Evolutionary conservation across 1,284 basidiomycete species (phyloP), one percentile per base, ranked within the genome.

Genomic region (Gomphus bonarii): DNA sequence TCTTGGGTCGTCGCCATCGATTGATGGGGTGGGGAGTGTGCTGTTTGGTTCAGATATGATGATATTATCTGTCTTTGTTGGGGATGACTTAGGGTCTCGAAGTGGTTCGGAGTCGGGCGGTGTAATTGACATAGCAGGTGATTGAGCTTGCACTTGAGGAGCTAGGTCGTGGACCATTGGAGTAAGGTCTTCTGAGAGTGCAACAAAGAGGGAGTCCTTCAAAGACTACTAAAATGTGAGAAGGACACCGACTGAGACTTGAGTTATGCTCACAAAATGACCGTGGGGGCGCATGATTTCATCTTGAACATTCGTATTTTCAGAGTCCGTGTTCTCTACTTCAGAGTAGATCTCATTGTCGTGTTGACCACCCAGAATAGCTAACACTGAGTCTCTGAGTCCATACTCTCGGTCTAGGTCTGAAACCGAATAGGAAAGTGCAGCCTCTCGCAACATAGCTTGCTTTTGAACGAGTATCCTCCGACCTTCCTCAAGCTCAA

Each of bases 371-470:
- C 46, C 43, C n/a, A 58, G 33, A 16, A 58, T 52, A 30, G 76
- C 73, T 59, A 87, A 87, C 31, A 88, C 70, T 2, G 80, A 77
- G 58, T 82, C 78, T n/a, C 88, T 70, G 16, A 90, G 75, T 40
- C 80, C 76, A 57, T 72, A 74, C 1, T 82, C 84, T 33, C 85
- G 70, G 1, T 86, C 84, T 59, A 76, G 75, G 58, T 89, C 85
- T 0, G 79, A 77, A 1, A 75, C 73, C 60, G 86, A 63, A 38
- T 85, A 59, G 40, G 70, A 73, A 25, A 81, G 73, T 0, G 79
- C 81, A 38, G 79, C 74, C 25, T 66, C 66, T 42, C 71, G 72
- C 43, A 78, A 70, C 3, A 73, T 75, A 9, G 64, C 64, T 61
- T 85, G 84, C 65, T 80, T 85, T 70, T 85, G 80, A 59, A 75